Conservation (phyloP, 257 asterid species). For the Nicotiana tabacum region DNA sequence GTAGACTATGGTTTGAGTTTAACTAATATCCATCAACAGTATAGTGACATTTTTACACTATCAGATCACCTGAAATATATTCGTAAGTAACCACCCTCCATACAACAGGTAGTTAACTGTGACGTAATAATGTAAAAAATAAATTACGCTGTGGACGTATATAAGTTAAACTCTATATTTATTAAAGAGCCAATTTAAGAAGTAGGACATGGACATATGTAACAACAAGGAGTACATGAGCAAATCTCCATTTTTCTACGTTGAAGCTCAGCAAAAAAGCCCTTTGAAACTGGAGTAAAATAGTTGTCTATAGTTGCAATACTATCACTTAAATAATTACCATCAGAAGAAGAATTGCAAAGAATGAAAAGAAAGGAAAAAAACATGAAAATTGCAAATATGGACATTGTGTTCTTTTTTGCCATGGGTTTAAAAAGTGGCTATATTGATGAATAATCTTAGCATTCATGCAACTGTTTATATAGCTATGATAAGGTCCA, state of each 20-base stretch:
- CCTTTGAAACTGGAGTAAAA: conserved; percentile 8
- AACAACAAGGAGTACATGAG: conserved; percentile 7
- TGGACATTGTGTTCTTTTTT: neutral
- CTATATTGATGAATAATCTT: neutral
- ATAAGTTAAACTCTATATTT: neutral
- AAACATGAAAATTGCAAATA: neutral
- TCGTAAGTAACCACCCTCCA: neutral
- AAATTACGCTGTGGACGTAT: neutral
- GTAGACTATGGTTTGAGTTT: too few relatives aligned
- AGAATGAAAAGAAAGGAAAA: neutral
- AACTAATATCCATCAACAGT: neutral
- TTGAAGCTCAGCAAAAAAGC: neutral
- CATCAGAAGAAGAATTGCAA: neutral
- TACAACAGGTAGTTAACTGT: neutral
- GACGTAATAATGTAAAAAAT: too few relatives aligned
- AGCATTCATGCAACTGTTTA: neutral
- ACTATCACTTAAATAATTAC: neutral
- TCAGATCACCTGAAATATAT: neutral
- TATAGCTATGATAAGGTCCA: neutral
- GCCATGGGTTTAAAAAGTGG: neutral
- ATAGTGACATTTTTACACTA: neutral
- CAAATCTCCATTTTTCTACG: conserved; percentile 11
- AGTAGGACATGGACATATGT: neutral
- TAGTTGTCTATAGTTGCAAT: conserved; percentile 2
- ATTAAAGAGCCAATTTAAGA: neutral